Evolutionary conservation across 192 early-diverging fungal species (phyloP).

Genomic region (Linnemannia exigua): DNA sequence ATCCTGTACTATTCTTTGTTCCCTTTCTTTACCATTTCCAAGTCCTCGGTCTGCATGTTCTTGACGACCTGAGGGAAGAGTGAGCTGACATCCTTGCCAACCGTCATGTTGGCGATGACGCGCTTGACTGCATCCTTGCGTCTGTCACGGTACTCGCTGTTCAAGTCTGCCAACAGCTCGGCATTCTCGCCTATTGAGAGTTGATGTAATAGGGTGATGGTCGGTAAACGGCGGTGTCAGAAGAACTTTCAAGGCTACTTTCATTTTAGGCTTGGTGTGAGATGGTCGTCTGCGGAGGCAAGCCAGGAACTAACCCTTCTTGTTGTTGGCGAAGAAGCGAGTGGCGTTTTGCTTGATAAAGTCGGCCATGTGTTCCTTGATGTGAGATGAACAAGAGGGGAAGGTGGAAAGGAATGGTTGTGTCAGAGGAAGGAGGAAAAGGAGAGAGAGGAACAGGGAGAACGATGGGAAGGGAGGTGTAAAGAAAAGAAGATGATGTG

Average conservation of each 20-base stretch:
- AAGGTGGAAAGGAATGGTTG: background rate
- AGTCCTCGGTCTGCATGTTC: conserved; percentile 98
- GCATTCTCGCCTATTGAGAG: conserved; percentile 87
- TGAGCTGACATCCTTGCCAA: conserved; percentile 95
- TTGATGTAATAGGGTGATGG: background rate
- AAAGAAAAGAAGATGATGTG: conserved; percentile 4
- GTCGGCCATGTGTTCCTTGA: conserved; percentile 7
- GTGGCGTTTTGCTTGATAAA: conserved; percentile 10
- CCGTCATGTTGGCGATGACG: conserved; percentile 99
- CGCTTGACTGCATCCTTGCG: conserved; percentile 97
- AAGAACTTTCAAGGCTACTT: background rate
- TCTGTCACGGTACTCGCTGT: conserved; percentile 94
- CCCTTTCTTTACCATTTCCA: conserved; percentile 68
- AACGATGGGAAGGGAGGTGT: background rate
- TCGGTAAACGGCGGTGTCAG: conserved; percentile 8
- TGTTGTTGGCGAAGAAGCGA: conserved; percentile 12
- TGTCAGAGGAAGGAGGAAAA: background rate
- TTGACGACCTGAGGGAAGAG: conserved; percentile 98
- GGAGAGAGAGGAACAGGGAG: background rate
- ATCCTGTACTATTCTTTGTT: conserved; percentile 1
- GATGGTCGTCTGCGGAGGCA: no score
- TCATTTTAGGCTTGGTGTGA: background rate
- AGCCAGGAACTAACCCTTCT: conserved; percentile 1
- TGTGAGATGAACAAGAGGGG: background rate
- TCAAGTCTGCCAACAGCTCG: conserved; percentile 95